Base-by-base conservation (phyloP, 2,329 filamentous ascomycete species). In the Fusarium sacchari region DNA sequence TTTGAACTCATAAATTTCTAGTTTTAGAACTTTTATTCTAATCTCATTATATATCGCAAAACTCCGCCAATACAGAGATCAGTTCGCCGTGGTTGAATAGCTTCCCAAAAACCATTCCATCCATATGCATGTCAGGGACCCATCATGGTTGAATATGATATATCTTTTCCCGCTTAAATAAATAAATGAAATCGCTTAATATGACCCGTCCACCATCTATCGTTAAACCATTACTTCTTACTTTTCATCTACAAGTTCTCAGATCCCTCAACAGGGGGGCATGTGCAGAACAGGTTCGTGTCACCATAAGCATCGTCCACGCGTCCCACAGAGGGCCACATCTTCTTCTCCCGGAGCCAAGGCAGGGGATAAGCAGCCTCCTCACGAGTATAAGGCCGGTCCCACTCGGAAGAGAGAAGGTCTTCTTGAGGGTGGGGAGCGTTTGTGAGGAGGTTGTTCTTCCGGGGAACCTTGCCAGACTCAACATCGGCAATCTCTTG, bases 271-370 rank as follows among this genome's bases (percentile, higher is more conserved):
- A 97, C 93, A 1, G 95, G 94, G 47, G 94, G 93, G 82, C 95
- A 98, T 22, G 94, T 97, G 86, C 95, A 98, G 88, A 97, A 97
- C 72, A 98, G 90, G 84, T 98, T 97, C 79, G 92, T 89, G 80
- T 98, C 95, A 69, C 95, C 95, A 79, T 94, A 97, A 15, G 94
- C 94, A 62, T 98, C 96, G 80, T 98, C 93, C 36, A 98, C 87
- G 80, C 96, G 88, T 11, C 93, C 94, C 22, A 97, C 94, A 39
- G 86, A 92, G 0, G 96, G 95, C 96, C 96, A 98, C 86, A 98
- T 98, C 87, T 98, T 98, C 92, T 97, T 97, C 89, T 97, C 94
- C 81, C 90, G 89, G 70, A 98, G 84, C 84, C 90, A 97, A 2
- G 91, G 86, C 70, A 97, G 81, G 22, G 96, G 96, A 81, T 97